phyloP scores from a whole-genome alignment of 2,329 filamentous ascomycete genomes.

The Neonectria magnoliae region DNA sequence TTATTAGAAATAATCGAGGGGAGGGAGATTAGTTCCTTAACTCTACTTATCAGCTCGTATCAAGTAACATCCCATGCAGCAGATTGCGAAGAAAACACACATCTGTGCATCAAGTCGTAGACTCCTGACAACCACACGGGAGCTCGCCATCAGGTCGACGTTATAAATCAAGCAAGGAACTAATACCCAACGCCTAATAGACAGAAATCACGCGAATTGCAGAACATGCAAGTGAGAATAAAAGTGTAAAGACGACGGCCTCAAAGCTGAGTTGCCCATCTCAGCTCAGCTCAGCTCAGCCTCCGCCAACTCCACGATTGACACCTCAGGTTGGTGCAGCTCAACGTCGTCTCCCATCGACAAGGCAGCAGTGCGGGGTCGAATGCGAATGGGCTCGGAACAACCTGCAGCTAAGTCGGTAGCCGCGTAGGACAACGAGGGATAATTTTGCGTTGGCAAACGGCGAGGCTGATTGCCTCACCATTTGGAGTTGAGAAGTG shows the following conservation, averaged over 20 bases:
- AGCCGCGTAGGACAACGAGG: not conserved
- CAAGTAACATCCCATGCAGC: not conserved
- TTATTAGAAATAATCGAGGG: not conserved
- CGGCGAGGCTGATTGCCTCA: not conserved
- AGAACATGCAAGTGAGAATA: not conserved
- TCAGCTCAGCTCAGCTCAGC: not conserved
- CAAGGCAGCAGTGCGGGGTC: constrained; percentile 21
- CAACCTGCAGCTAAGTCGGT: constrained; percentile 1
- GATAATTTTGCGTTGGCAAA: not conserved
- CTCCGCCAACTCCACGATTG: constrained; percentile 9
- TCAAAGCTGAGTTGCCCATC: constrained; percentile 2
- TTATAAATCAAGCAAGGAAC: too few relatives aligned
- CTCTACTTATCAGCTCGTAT: not conserved
- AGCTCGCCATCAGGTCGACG: not conserved
- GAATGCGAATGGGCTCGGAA: not conserved
- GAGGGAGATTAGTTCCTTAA: not conserved
- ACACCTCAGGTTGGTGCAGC: not conserved
- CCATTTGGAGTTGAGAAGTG: not conserved
- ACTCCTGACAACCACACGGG: not conserved
- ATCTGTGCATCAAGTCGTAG: not conserved
- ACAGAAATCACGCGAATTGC: not conserved
- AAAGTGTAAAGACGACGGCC: not conserved
- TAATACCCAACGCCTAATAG: not conserved
- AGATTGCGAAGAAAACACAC: not conserved
- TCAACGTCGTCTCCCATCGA: not conserved